Base-by-base conservation (phyloP, 2,329 filamentous ascomycete genomes). In the Epichloe sylvatica region DNA sequence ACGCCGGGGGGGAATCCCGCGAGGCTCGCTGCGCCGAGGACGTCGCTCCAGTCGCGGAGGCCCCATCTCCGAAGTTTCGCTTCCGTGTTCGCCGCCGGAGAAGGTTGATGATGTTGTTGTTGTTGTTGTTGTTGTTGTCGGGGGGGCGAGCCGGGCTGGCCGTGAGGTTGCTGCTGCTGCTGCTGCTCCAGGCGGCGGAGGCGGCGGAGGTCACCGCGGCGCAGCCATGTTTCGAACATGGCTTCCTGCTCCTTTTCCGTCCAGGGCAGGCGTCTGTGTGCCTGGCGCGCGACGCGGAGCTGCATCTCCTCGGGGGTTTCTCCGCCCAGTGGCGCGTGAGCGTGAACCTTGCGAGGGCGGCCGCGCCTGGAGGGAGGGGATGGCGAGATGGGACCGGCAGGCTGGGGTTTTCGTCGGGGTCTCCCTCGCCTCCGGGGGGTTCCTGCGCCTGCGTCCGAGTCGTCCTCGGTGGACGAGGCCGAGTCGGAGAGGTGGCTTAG, bases 41-140 rank as follows among this genome's bases (percentile, higher is more conserved):
- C 77, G 56, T 94, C 86, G 56, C 81, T 84, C 91, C 91, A 97
- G 67, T 94, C 85, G 21, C 85, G 76, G 12, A 80, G 68, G 13
- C 64, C 71, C 61, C 63, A 72, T 42, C 62, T 58, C 2, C 57
- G 54, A 3, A 64, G 57, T 49, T 57, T 64, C n/a, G 53, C 55
- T 13, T 60, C 58, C 12, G 45, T 43, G 19, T 56, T 59, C 3
- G 34, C 37, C n/a, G 37, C 15, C 19, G 13, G 5, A 11, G 35
- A 5, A 13, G 35, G 23, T 25, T n/a, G n/a, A n/a, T n/a, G n/a
- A n/a, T n/a, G n/a, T n/a, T n/a, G n/a, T n/a, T n/a, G n/a, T n/a
- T n/a, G n/a, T n/a, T n/a, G n/a, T n/a, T n/a, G n/a, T n/a, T 25
- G 23, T 7, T 25, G 23, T 7, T 25, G 23, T 25, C 7, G 25